Base-by-base conservation (phyloP, 2,329 filamentous ascomycete genomes). In the Fusarium nodosum region DNA sequence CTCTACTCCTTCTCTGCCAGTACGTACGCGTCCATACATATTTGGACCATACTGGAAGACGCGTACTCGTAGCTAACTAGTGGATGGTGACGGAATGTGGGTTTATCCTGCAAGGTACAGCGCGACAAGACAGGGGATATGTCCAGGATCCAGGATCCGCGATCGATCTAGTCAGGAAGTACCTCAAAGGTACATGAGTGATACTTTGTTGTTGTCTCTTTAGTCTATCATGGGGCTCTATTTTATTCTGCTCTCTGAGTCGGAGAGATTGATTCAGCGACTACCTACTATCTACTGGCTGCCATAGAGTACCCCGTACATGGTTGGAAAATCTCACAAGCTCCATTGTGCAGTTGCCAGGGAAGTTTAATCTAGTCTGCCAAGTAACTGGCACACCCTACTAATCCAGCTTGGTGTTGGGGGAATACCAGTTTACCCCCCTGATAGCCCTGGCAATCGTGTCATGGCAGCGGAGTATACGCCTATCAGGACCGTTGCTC, bases 31-130 rank as follows among this genome's bases (percentile, higher is more conserved):
- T 67, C 31, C 7, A 55, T 52, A 45, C 41, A 46, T 61, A 48
- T 31, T 54, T 48, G 38, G 34, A 60, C 22, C 36, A 34, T 33
- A 60, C 50, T 70, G 33, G 31, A 36, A 52, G 54, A 64, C 66
- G 53, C 58, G 62, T 56, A 47, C 48, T 63, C 26, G 38, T 56
- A 30, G 39, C 48, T 51, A 47, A 33, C 20, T 33, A 52, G 66
- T 56, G 52, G 51, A 59, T 47, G 53, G 63, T 60, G 60, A 57
- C 45, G 66, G 64, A 62, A 69, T 69, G 68, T 71, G 67, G 68
- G 60, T 61, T 56, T 13, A 44, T 50, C 33, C 68, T 71, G 68
- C 68, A 70, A 70, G 68, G 68, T 68, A 70, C 68, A 47, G 47
- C 41, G 39, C 22, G 60, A 41, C 53, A 22, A 60, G 48, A 56